Conservation (phyloP, 805 yeast genomes). For the Candida chilensis region DNA sequence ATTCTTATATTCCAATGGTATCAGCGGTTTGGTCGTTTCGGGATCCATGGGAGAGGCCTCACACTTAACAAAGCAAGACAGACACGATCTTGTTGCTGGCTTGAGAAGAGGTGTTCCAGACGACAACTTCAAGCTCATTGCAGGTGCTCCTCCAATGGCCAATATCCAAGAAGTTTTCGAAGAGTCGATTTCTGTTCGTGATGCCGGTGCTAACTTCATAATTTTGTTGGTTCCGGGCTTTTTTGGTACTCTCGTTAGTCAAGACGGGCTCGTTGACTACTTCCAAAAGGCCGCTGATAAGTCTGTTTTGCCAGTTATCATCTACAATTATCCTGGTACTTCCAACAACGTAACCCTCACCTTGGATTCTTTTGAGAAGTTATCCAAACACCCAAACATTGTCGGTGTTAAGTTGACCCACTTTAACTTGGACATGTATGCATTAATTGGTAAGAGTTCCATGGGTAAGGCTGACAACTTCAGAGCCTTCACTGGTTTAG, state of each 20-base stretch:
- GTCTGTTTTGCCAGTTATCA: constrained; percentile 21
- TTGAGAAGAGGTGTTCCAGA: constrained; percentile 20
- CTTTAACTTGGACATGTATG: constrained; percentile 11
- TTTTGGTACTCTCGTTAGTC: constrained; percentile 21
- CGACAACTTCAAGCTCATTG: constrained; percentile 16
- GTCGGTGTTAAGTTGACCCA: constrained; percentile 22
- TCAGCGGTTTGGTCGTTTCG: constrained; percentile 22
- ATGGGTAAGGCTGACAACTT: constrained; percentile 8
- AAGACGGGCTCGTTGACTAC: constrained; percentile 19
- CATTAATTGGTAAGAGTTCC: constrained; percentile 8
- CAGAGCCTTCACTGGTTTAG: constrained; percentile 14
- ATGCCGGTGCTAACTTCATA: constrained; percentile 23
- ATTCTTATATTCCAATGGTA: constrained; percentile 14
- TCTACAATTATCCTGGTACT: constrained; percentile 27
- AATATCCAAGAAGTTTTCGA: constrained; percentile 15
- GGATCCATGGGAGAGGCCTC: constrained; percentile 31
- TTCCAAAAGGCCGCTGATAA: constrained; percentile 17
- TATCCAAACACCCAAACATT: constrained; percentile 21
- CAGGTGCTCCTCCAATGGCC: constrained; percentile 19
- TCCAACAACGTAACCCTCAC: constrained; percentile 17
- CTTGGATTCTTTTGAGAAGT: constrained; percentile 11
- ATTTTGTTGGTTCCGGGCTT: constrained; percentile 23
- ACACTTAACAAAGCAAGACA: constrained; percentile 19
- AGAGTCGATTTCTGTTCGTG: constrained; percentile 12
- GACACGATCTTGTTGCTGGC: constrained; percentile 14